Conservation (phyloP, 2,329 filamentous ascomycete genomes). For the Scytalidium lignicola region DNA sequence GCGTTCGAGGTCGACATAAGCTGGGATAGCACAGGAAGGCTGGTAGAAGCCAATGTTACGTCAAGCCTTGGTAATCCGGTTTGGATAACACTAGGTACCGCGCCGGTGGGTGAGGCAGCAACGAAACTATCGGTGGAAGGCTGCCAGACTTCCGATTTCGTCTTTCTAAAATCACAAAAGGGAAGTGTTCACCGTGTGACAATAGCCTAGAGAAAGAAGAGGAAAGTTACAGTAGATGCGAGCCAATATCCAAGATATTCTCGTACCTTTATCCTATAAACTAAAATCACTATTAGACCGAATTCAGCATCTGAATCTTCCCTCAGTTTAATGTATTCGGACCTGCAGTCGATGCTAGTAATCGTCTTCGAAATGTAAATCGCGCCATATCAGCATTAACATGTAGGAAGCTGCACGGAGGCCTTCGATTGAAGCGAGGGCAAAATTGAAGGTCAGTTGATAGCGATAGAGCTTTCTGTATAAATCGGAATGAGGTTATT, state of each 20-base stretch:
- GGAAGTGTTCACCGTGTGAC: not conserved
- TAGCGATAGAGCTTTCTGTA: no score
- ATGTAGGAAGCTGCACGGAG: no score
- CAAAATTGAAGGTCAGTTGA: no score
- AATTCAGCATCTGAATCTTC: no score
- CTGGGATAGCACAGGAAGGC: slow-evolving; percentile 4
- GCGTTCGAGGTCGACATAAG: slow-evolving; percentile 12
- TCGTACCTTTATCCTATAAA: no score
- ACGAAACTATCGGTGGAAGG: not conserved
- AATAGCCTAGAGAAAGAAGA: not conserved
- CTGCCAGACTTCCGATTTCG: not conserved
- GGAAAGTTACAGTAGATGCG: not conserved
- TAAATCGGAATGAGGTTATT: no score
- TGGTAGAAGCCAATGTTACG: not conserved
- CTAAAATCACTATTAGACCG: no score
- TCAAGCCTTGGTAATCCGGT: not conserved
- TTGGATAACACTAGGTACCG: not conserved
- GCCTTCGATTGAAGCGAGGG: no score
- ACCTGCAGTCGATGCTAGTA: no score
- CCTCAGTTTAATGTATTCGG: no score
- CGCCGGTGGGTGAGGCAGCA: not conserved
- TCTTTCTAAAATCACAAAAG: not conserved
- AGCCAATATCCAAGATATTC: not conserved
- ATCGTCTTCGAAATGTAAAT: no score
- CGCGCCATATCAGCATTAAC: no score